phyloP scores from a whole-genome alignment of 1,284 basidiomycete genomes.

The Rugosomyces carneus region DNA sequence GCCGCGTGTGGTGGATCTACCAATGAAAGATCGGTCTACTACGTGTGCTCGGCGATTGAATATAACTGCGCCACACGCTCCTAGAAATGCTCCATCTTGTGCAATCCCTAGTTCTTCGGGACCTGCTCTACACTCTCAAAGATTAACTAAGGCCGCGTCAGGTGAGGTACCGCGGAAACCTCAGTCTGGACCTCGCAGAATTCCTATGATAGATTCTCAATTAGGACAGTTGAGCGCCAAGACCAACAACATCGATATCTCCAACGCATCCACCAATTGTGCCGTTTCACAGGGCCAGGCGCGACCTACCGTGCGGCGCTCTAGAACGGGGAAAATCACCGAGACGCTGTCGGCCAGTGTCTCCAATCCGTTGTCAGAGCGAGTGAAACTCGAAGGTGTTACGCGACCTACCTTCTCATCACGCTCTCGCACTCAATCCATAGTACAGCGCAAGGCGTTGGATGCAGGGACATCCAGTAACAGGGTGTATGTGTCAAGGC shows the following conservation, averaged over 20 bases:
- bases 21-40: constrained; percentile 11
- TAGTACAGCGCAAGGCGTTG: constrained; percentile 11
- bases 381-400: constrained; percentile 12
- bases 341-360: not conserved
- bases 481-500: not conserved
- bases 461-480: constrained; percentile 13
- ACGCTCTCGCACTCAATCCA: constrained; percentile 16
- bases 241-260: not conserved
- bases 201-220: constrained; percentile 20
- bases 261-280: not conserved
- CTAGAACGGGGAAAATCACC: constrained; percentile 3
- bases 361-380: constrained; percentile 6
- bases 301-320: not conserved
- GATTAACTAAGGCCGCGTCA: not conserved
- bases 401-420: constrained; percentile 21
- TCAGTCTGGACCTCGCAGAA: constrained; percentile 24
- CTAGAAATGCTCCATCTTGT: constrained; percentile 1
- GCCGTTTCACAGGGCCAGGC: not conserved
- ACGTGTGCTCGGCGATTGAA: constrained; percentile 5
- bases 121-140: constrained; percentile 10
- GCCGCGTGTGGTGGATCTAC: not conserved
- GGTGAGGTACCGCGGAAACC: constrained; percentile 2
- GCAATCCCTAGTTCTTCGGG: constrained; percentile 9
- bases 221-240: constrained; percentile 12
- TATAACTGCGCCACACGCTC: not conserved